Evolutionary conservation across 225 moss, liverwort and hornwort species (phyloP).

Genomic region (Sphagnum contortum): DNA sequence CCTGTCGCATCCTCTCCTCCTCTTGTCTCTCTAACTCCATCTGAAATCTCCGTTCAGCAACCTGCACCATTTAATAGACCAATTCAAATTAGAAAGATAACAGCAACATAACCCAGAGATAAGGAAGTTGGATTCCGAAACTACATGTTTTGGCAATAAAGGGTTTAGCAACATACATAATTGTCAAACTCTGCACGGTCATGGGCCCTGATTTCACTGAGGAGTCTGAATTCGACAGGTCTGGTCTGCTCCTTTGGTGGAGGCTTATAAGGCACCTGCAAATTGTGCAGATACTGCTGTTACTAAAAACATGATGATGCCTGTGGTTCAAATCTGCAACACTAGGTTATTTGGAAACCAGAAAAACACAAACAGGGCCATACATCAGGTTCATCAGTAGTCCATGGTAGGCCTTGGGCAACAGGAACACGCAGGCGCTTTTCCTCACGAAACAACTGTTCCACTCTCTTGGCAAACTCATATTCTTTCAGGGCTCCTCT

Average conservation of each 20-base stretch:
- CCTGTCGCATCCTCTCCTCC: conserved; percentile 52
- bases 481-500: conserved; percentile 78
- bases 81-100: too few relatives aligned
- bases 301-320: too few relatives aligned
- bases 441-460: conserved; percentile 63
- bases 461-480: conserved; percentile 53
- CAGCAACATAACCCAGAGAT: too few relatives aligned
- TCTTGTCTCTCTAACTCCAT: conserved; percentile 45
- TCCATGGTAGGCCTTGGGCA: conserved; percentile 90
- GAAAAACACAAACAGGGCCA: neutral
- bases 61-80: conserved; percentile 14
- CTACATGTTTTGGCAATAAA: too few relatives aligned
- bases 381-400: conserved; percentile 81
- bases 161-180: conserved; percentile 29
- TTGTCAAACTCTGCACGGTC: conserved; percentile 81
- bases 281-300: neutral
- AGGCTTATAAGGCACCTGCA: conserved; percentile 71
- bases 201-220: conserved; percentile 62
- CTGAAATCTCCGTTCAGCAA: conserved; percentile 47
- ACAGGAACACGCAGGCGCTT: conserved; percentile 71
- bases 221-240: conserved; percentile 58
- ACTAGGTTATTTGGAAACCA: too few relatives aligned
- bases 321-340: too few relatives aligned
- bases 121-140: too few relatives aligned
- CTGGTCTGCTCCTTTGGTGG: conserved; percentile 64